Base-by-base conservation (phyloP, 1,139 yeast species). In the Yamadazyma jaroonii region DNA sequence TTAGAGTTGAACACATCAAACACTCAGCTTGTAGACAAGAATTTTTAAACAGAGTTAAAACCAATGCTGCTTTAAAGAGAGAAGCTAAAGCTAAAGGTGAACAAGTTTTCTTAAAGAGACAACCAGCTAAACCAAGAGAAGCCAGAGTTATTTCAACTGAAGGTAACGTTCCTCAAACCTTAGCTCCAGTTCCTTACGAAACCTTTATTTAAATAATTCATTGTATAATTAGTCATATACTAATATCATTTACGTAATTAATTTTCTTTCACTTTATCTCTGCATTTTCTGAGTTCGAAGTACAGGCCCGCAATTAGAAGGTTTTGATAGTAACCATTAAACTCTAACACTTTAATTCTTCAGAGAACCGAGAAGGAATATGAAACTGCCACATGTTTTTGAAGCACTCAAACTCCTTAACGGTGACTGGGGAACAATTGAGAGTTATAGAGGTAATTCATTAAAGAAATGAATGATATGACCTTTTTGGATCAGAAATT, bases 1-100 rank as follows among this genome's bases (percentile, higher is more conserved):
- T 92, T 74, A 92, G 97, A 79, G 82, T 92, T 66, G 98, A 92
- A 81, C 98, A 92, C 80, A 80, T 92, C 67, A 90, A 89, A 81
- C 98, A 92, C 89, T 92, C 98, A 67, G 92, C 92, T 79, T 92
- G 98, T 82, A 92, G 98, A 80, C 88, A 87, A 74, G 97, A 92
- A 77, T 92, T 92, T 77, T 81, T 92, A 74, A 84, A 86, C 84
- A 89, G 98, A 81, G 98, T 92, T 66, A 90, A 89, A 82, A 67
- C 84, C 64, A 92, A 92, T 77, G 96, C 96, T 70, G 92, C 88
- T 61, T 81, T 79, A 78, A 86, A 84, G 80, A 74, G 73, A 62
- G 97, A 85, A 73, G 98, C 98, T 59, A 90, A 89, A 82, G 92
- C 85, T 55, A 77, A 83, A 68, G 98, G 98, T 73, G 84, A 80